Percentiles rank a stretch among this genome's conserved stretches.
phyloP scores from a whole-genome alignment of 257 asterid species.

The Solanum clarkiae region DNA sequence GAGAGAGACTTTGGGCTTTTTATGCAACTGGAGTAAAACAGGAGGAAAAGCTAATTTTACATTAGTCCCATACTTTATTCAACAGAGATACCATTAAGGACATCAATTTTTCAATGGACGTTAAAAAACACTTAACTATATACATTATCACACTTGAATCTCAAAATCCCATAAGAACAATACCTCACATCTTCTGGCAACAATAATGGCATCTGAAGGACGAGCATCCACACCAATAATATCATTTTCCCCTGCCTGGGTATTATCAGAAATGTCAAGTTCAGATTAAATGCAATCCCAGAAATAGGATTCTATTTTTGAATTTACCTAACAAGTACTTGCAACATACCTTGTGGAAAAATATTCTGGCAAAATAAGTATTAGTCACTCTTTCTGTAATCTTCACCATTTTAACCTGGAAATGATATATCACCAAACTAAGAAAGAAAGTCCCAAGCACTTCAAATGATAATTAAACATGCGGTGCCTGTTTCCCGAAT shows the following conservation, averaged over 20 bases:
- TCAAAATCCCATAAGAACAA: neutral
- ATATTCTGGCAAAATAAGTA: slow-evolving; percentile 23
- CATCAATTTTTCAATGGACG: neutral
- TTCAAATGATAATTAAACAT: neutral
- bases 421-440: neutral
- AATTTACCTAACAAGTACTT: neutral
- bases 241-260: slow-evolving; percentile 21
- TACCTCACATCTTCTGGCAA: slow-evolving; percentile 36
- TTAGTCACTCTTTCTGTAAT: slow-evolving; percentile 23
- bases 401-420: slow-evolving; percentile 33
- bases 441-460: neutral
- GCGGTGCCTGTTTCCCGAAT: neutral
- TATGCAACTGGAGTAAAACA: neutral
- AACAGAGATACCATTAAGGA: neutral
- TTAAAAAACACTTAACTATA: neutral
- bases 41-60: neutral
- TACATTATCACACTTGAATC: neutral
- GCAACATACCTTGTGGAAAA: slow-evolving; percentile 21
- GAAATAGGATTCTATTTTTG: neutral
- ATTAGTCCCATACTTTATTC: neutral
- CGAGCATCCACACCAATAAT: slow-evolving; percentile 25
- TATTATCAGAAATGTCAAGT: neutral
- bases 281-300: neutral
- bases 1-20: neutral
- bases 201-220: slow-evolving; percentile 33